Conservation (phyloP, 2,329 filamentous ascomycete genomes). For the Corynespora cassiicola region DNA sequence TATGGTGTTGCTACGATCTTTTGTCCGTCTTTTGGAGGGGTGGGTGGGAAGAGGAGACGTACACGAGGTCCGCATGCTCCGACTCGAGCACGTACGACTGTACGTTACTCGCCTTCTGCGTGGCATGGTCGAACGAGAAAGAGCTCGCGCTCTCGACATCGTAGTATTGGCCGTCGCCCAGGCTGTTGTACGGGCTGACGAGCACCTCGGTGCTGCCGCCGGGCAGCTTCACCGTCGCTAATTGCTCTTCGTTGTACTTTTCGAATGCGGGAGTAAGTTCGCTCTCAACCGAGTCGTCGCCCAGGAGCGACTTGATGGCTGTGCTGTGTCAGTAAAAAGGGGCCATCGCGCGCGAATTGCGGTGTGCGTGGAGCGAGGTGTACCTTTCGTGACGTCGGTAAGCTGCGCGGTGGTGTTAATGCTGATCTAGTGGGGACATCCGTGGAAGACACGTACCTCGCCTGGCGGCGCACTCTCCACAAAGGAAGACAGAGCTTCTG, state of each 20-base stretch:
- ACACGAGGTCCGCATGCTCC: conserved; percentile 80
- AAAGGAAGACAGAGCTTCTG: conserved; percentile 69
- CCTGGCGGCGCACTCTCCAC: conserved; percentile 93
- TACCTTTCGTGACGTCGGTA: conserved; percentile 86
- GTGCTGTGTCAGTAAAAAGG: conserved; percentile 19
- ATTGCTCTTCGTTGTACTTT: conserved; percentile 96
- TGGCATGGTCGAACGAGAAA: conserved; percentile 85
- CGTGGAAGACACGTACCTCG: conserved; percentile 71
- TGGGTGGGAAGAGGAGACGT: conserved; percentile 45
- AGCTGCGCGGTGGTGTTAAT: conserved; percentile 66
- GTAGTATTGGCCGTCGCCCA: conserved; percentile 84
- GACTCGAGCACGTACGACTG: conserved; percentile 83
- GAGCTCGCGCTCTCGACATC: conserved; percentile 87
- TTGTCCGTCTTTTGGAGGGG: background rate
- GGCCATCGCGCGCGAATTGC: background rate
- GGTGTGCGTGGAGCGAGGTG: conserved; percentile 14
- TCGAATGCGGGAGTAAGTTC: conserved; percentile 84
- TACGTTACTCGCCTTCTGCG: conserved; percentile 82
- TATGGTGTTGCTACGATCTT: background rate
- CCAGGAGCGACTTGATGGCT: conserved; percentile 91
- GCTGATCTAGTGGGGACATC: conserved; percentile 10
- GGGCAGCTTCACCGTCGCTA: conserved; percentile 86
- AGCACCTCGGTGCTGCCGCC: conserved; percentile 81
- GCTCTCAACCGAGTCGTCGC: conserved; percentile 70
- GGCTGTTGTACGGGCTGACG: conserved; percentile 83